These are phyloP conservation scores for Pelagophyceae sp. DNA, from an alignment of 352 stramenopile species.

Conservation along the genomic window DNA sequence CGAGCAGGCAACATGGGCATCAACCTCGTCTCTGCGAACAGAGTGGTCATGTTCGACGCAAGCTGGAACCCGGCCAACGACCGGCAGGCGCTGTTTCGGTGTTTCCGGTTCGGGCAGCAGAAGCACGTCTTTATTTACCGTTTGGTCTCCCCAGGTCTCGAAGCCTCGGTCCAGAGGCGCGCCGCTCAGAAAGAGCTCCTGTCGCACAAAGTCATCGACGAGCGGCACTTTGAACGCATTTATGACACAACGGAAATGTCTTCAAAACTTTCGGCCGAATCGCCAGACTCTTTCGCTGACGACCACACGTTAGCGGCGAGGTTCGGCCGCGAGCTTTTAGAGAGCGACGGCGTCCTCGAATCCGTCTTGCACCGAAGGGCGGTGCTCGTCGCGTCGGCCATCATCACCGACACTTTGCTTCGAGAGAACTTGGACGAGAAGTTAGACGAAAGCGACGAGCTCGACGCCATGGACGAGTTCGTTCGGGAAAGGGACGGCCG, in stretches of 20 bases:
- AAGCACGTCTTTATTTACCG: slow-evolving; percentile 53
- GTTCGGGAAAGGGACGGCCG: not conserved
- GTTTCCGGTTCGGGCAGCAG: slow-evolving; percentile 45
- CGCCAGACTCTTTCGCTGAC: no score
- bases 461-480: slow-evolving; percentile 9
- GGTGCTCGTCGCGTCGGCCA: not conserved
- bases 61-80: slow-evolving; percentile 62
- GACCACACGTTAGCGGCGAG: not conserved
- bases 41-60: slow-evolving; percentile 53
- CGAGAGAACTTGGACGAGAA: not conserved
- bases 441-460: not conserved
- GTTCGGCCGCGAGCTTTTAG: not conserved
- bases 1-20: slow-evolving; percentile 46
- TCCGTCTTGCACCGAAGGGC: not conserved
- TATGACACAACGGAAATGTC: slow-evolving; percentile 8
- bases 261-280: no score
- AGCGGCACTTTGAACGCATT: slow-evolving; percentile 15
- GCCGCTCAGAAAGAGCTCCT: slow-evolving; percentile 46
- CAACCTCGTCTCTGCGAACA: slow-evolving; percentile 47
- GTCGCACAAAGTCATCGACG: slow-evolving; percentile 46
- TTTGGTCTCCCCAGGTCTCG: slow-evolving; percentile 53
- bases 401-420: slow-evolving; percentile 4
- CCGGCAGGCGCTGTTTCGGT: slow-evolving; percentile 52
- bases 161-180: slow-evolving; percentile 53
- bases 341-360: not conserved